Base-by-base conservation (phyloP, 345 rosid species). In the Physaria fendleri region DNA sequence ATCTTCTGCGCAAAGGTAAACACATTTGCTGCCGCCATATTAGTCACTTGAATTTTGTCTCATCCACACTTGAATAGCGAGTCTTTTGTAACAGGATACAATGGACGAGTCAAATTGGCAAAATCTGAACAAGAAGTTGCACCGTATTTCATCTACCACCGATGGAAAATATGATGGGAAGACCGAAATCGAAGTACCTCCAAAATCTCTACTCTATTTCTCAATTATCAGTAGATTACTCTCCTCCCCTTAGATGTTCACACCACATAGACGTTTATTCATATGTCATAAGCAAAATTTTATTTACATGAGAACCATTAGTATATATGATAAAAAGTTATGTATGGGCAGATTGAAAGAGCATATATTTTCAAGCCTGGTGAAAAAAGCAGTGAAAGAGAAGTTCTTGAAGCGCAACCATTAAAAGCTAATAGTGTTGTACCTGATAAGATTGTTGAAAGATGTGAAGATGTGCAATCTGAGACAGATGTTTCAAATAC, bases 91-190 rank as follows among this genome's bases (percentile, higher is more conserved):
- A 60, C 80, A 88, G 98, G 95, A 86, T 64, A 80, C 91, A 25
- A 59, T 63, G 77, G 98, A 92, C 49, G 98, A 92, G 76, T 72
- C 73, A 45, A 81, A 71, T 56, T 92, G 96, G 96, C 74, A 78
- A 74, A 64, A 71, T 53, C 66, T 92, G 63, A 92, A 85, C 77
- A 92, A 63, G 77, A 85, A 82, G 61, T 72, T 92, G 74, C 81
- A 69, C 74, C 76, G 81, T 69, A 88, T 88, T 68, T 86, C 98
- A 50, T 86, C 95, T 50, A 78, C 87, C 12, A 88, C 88, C 42
- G 79, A 92, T 76, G 98, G 98, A 79, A 92, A 92, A 77, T 84
- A 81, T 59, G 97, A 83, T 69, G 95, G 93, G 14, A 66, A 82
- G 60, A 75, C 76, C 61, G 85, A 84, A 77, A 92, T 92, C 44